Percentiles rank a stretch among this genome's conserved stretches.
phyloP scores from a whole-genome alignment of 164 flowering plant genomes.

The Stephania yunnanensis region DNA sequence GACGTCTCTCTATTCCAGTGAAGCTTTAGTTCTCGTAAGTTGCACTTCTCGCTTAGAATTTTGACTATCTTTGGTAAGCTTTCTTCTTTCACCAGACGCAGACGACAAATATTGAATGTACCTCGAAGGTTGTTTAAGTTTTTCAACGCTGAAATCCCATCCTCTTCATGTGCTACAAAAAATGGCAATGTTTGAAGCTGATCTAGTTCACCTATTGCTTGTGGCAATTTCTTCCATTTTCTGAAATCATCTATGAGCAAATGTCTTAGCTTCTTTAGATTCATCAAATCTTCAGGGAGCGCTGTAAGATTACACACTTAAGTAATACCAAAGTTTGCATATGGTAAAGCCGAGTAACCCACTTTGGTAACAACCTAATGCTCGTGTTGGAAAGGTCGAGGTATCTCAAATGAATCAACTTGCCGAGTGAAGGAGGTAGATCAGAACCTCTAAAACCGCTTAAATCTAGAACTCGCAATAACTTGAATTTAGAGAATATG shows the following conservation, averaged over 20 bases:
- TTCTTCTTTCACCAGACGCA: constrained; percentile 2
- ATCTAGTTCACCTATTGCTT: background rate
- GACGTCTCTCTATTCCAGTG: background rate
- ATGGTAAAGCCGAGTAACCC: background rate
- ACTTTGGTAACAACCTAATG: background rate
- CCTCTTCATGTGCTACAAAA: constrained; percentile 4
- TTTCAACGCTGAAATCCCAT: constrained; percentile 1
- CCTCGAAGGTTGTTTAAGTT: constrained; percentile 11
- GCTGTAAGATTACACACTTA: background rate
- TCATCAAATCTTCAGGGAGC: background rate
- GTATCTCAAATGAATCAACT: constrained; percentile 5
- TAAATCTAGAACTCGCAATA: too few relatives aligned
- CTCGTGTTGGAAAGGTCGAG: constrained; percentile 5
- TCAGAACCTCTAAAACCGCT: background rate
- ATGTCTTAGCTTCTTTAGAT: background rate
- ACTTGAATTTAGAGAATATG: too few relatives aligned
- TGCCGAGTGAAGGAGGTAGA: background rate
- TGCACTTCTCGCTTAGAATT: background rate
- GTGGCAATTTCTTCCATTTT: background rate
- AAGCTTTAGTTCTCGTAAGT: background rate
- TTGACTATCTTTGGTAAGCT: background rate
- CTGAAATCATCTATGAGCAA: background rate
- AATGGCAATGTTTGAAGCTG: constrained; percentile 14
- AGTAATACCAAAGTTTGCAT: background rate
- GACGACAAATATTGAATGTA: background rate